Evolutionary conservation across 495 filamentous ascomycete genomes (phyloP).

Genomic region (Cudoniella acicularis): DNA sequence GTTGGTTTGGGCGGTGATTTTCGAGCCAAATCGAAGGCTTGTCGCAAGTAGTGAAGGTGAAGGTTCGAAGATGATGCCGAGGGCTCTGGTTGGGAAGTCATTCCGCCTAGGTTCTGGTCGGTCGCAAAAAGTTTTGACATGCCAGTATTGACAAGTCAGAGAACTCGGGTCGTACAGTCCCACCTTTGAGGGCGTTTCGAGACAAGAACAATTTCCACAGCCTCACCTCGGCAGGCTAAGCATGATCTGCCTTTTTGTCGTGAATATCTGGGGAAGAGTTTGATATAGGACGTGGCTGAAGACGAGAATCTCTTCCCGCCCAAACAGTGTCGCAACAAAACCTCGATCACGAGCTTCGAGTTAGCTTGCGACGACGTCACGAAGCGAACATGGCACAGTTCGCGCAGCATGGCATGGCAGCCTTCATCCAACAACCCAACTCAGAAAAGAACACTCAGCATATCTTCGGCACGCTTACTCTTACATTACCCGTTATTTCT

Average conservation of each 20-base stretch:
- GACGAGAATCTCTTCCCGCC: too few species aligned
- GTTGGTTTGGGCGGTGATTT: constrained; percentile 80
- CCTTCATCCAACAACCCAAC: neutral
- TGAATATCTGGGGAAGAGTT: too few species aligned
- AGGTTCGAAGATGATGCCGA: constrained; percentile 32
- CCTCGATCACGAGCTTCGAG: neutral
- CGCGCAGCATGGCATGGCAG: neutral
- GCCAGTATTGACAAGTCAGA: too few species aligned
- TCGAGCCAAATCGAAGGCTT: constrained; percentile 69
- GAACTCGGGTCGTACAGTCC: neutral
- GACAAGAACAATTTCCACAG: too few species aligned
- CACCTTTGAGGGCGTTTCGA: neutral
- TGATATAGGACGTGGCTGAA: too few species aligned
- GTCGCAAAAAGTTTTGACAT: too few species aligned
- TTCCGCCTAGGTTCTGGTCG: neutral
- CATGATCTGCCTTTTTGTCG: too few species aligned
- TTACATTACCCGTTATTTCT: neutral
- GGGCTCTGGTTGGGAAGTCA: neutral
- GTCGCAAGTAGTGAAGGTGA: constrained; percentile 65
- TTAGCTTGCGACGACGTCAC: neutral
- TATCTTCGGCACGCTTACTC: neutral
- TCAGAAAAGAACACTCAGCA: neutral
- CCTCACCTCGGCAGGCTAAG: too few species aligned
- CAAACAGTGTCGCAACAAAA: too few species aligned
- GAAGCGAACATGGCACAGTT: neutral